Evolutionary conservation across 306 rosid species (phyloP), one percentile per base, ranked within the genome.

Genomic region (Pueraria montana): DNA sequence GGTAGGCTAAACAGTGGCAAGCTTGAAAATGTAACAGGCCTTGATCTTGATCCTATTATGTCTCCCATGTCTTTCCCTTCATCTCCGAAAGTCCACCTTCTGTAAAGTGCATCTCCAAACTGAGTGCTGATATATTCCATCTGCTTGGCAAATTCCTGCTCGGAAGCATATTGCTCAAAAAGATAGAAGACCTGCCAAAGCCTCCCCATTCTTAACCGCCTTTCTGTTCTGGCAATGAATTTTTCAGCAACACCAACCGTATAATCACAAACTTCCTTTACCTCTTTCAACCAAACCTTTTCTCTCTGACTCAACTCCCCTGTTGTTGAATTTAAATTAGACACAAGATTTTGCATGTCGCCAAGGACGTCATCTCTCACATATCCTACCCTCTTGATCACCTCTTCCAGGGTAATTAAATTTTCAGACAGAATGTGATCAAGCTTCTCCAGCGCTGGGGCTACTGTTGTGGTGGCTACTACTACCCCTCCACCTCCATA

Each of bases 171-270:
- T 3, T 1, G 30, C 32, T 56, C 64, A 21, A 10, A 56, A 21
- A 11, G 32, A 56, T 21, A 21, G 6, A 9, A 0, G 2, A 21
- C 32, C 0, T 3, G 14, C 32, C 64, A 56, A 23, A 56, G 21
- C 21, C 56, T 48, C 53, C 53, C n/a, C 61, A 2, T 8, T 2
- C 13, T 3, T 6, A 0, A 11, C 26, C 0, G 12, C 40, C 13
- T 65, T 64, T 30, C 32, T 61, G 34, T 82, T 18, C 52, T 46
- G 18, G 14, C 30, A 36, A 59, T 83, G 83, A 77, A 83, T 8
- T 71, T 67, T 4, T 3, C 40, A 1, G 23, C 79, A 17, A 55
- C 69, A 11, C 1, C 12, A 8, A 2, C 42, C 0, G 74, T 71
- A 4, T 59, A n/a, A 12, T 5, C 17, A 63, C 75, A 83, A 8